A percentile compares a stretch with the other conserved stretches of the same genome.
These are phyloP conservation scores for Neonectria magnoliae DNA, from an alignment of 2,329 filamentous ascomycete species.

Conservation along the genomic window DNA sequence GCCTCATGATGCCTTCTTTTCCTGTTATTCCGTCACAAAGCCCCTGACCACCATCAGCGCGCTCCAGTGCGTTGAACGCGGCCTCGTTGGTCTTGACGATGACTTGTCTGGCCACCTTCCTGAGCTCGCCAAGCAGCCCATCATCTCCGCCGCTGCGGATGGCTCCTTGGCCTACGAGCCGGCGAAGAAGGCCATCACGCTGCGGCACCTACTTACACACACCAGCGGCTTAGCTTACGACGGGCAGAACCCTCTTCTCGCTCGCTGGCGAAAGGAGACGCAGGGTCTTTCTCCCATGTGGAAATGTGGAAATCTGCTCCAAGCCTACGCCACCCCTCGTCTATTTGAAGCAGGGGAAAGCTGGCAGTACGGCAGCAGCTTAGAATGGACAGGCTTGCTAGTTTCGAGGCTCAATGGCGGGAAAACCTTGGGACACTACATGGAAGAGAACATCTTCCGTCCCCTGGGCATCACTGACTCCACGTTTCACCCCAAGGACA, in stretches of 20 bases:
- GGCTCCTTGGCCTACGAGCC: neutral
- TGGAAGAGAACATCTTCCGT: slow-evolving; percentile 3
- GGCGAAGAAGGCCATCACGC: slow-evolving; percentile 1
- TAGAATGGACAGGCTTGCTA: slow-evolving; percentile 10
- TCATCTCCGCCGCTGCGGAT: no score
- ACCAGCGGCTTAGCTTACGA: slow-evolving; percentile 9
- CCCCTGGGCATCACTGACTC: neutral
- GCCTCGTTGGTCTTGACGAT: slow-evolving; percentile 9
- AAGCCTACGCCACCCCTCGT: neutral
- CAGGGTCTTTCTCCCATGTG: neutral
- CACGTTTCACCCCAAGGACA: neutral
- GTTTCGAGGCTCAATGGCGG: slow-evolving; percentile 1
- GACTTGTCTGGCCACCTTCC: neutral
- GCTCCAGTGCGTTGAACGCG: slow-evolving; percentile 8
- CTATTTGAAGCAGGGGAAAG: slow-evolving; percentile 15
- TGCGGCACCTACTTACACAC: slow-evolving; percentile 11
- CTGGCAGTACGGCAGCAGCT: slow-evolving; percentile 7
- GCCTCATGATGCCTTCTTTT: slow-evolving; percentile 10
- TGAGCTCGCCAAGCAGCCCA: slow-evolving; percentile 1
- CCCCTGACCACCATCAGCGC: slow-evolving; percentile 8
- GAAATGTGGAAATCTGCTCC: slow-evolving; percentile 6
- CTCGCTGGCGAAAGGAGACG: slow-evolving; percentile 4
- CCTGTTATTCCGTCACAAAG: slow-evolving; percentile 5
- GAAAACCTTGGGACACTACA: neutral
- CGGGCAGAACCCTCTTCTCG: slow-evolving; percentile 1